Percentiles rank a stretch among this genome's conserved stretches.
Conservation (phyloP, 192 early-diverging fungal species). For the Obelidium mucronatum region DNA sequence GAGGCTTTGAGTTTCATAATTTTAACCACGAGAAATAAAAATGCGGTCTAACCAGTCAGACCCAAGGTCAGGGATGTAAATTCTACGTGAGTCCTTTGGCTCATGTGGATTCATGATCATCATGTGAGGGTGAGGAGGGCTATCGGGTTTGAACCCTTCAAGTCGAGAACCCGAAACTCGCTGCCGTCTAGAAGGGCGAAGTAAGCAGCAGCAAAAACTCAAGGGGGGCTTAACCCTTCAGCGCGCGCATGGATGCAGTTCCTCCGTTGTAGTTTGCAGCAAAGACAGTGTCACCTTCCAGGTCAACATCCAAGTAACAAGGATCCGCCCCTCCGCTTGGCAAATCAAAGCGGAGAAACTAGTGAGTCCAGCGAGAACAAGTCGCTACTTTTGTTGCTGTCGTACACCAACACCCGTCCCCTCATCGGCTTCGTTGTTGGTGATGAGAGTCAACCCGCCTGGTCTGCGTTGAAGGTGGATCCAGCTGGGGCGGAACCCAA, state of each 20-base stretch:
- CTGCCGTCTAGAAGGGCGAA: neutral
- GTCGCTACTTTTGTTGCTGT: slow-evolving; percentile 3
- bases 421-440: neutral
- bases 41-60: neutral
- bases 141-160: neutral
- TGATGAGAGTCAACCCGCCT: neutral
- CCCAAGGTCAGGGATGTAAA: slow-evolving; percentile 14
- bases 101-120: slow-evolving; percentile 13
- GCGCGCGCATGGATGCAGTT: neutral
- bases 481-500: neutral
- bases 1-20: neutral
- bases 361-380: neutral
- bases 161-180: neutral
- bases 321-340: neutral
- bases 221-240: neutral
- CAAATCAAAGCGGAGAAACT: neutral
- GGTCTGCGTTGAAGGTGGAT: neutral
- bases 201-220: neutral
- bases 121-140: slow-evolving; percentile 11
- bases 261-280: slow-evolving; percentile 20
- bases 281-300: neutral
- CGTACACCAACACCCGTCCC: neutral
- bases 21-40: neutral
- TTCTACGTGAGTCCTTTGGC: neutral
- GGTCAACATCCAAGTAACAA: neutral